Evolutionary conservation across 441 rosid genomes (phyloP).

Genomic region (Gossypium schwendimanii): DNA sequence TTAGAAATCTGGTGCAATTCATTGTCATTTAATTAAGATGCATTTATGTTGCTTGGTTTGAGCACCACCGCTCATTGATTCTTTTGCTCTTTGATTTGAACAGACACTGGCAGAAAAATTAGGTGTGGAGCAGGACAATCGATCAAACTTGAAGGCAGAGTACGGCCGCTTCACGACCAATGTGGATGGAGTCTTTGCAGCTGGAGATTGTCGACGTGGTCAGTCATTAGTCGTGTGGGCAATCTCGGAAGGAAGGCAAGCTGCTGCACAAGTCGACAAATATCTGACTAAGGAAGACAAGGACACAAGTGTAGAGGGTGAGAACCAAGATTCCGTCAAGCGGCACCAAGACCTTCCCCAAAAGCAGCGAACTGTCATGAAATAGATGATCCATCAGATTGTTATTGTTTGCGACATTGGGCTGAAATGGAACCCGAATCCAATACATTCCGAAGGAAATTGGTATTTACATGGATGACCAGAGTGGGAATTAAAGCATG

Average conservation of each 20-base stretch:
- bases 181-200: conserved; percentile 91
- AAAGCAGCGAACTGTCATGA: conserved; percentile 39
- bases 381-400: conserved; percentile 18
- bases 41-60: neutral
- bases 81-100: neutral
- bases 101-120: conserved; percentile 88
- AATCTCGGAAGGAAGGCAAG: conserved; percentile 95
- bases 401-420: neutral
- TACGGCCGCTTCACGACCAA: conserved; percentile 87
- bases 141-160: conserved; percentile 93
- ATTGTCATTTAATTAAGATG: neutral
- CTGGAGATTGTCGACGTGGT: conserved; percentile 97
- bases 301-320: neutral
- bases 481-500: neutral
- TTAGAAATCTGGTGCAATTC: neutral
- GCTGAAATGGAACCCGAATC: neutral
- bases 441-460: neutral
- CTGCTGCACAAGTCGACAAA: conserved; percentile 86
- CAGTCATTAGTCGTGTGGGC: conserved; percentile 99
- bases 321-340: conserved; percentile 15
- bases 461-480: neutral
- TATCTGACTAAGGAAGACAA: conserved; percentile 40
- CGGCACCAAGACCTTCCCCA: conserved; percentile 23
- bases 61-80: neutral
- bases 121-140: conserved; percentile 71